Base-by-base conservation (phyloP, 352 stramenopile genomes). In the Halophytophthora batemanensis region DNA sequence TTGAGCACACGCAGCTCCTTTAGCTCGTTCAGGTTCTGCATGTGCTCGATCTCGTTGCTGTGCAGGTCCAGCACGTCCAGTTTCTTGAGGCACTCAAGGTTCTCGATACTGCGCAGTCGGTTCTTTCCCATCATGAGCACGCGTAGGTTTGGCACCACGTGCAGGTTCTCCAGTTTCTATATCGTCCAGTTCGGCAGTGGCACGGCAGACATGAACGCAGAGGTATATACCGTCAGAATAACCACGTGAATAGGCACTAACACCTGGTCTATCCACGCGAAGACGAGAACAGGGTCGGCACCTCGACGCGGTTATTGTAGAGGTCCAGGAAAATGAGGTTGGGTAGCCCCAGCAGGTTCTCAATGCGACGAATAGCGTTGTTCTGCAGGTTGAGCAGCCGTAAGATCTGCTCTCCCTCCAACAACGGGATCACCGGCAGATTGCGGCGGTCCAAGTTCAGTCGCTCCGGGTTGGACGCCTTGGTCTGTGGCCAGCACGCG, bases 51-150 rank as follows among this genome's bases (percentile, higher is more conserved):
- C 18, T 92, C 78, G 51, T 97, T 97, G 53, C 84, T 94, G 66
- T 97, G 90, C 18, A 97, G 59, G 50, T 97, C 90, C 6, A 97
- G 68, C 3, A 97, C 90, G 51, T 97, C 90, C n/a, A 97, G 71
- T 22, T 96, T 96, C 37, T 72, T 74, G 7, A 97, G 63, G 45
- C 61, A 81, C 6, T 84, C 76, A 15, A 97, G 68, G 47, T 96
- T 90, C 53, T 90, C 81, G 48, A 97, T 97, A 21, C 44, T 55
- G 25, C 72, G 64, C 7, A 96, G 64, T 6, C 74, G 68, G 60
- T 96, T 97, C 59, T 93, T 95, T 6, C 90, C 90, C 31, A 96
- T 77, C 87, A 97, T 97, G n/a, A 97, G 71, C 39, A 97, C 89
- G 2, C 89, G 68, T 17, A 97, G 66, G 50, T 90, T 93, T 10